A percentile compares a stretch with the other conserved stretches of the same genome.
phyloP scores from a whole-genome alignment of 2,329 filamentous ascomycete species.

The Cryphonectria naterciae region DNA sequence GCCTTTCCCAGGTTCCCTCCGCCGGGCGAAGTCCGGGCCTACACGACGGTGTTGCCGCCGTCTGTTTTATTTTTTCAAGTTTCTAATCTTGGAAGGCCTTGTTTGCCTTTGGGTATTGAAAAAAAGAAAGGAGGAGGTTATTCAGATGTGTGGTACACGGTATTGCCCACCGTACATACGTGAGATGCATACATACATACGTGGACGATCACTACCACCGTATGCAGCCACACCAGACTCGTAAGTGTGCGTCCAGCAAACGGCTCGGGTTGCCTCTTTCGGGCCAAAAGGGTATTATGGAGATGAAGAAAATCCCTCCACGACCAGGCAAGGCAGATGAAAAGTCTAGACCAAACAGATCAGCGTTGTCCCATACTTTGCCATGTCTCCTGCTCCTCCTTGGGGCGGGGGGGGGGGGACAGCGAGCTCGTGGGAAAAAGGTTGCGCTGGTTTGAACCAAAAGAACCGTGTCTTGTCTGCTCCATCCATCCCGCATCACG shows the following conservation, averaged over 20 bases:
- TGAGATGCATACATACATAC: background rate
- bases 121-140: too few species aligned
- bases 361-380: background rate
- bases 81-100: background rate
- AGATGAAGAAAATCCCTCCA: background rate
- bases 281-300: background rate
- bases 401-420: too few species aligned
- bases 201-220: too few species aligned
- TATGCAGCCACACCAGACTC: background rate
- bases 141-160: too few species aligned
- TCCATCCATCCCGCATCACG: background rate
- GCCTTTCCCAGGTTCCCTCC: conserved; percentile 13
- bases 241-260: background rate
- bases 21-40: conserved; percentile 4
- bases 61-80: background rate
- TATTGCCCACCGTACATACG: background rate
- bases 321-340: background rate
- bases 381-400: background rate
- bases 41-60: background rate
- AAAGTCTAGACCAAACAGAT: background rate
- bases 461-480: background rate
- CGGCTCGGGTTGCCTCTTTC: background rate
- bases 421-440: too few species aligned
- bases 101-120: background rate
- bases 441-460: background rate